Evolutionary conservation across 179 eudicot genomes (phyloP), one percentile per base, ranked within the genome.

Genomic region (Vitellaria paradoxa): DNA sequence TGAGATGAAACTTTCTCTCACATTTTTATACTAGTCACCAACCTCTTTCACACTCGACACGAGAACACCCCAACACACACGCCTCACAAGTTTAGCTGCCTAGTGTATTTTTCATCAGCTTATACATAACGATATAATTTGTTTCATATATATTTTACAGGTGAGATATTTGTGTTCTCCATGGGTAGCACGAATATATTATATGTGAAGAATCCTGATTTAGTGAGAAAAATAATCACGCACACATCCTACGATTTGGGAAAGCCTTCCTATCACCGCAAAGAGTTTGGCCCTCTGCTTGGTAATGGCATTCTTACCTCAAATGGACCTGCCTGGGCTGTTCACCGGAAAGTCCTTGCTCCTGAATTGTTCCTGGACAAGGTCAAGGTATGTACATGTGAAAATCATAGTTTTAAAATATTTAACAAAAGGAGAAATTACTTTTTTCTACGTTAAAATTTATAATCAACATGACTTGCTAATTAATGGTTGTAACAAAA

Each of bases 241-340:
- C 65, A 65, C 75, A 88, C 82, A 76, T 88, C 81, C 15, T 73
- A 76, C 42, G 85, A 84, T 26, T 80, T 91, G 75, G 96, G 93
- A 14, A 91, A 88, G 82, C 96, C 96, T 17, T 55, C 86, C 1
- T 89, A 88, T 56, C 80, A 86, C 42, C 83, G 87, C 14, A 89
- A 83, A 72, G 86, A 86, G 37, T 81, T 82, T 46, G 90, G 90
- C 23, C 86, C 93, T 40, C 77, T 91, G 84, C 87, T 91, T 47
- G 96, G 96, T 47, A 81, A 82, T 46, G 96, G 96, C 1, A 85
- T 91, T 26, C 76, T 91, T 50, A 81, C 91, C 57, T 88, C 96
- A 7, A 91, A 89, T 50, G 90, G 91, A 9, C 9, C 68, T 3
- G 10, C 49, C 60, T 91, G 96, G 96, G 86, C 91, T 64, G 87